Conservation (phyloP, 2,329 filamentous ascomycete species). For the Fusarium equiseti region DNA sequence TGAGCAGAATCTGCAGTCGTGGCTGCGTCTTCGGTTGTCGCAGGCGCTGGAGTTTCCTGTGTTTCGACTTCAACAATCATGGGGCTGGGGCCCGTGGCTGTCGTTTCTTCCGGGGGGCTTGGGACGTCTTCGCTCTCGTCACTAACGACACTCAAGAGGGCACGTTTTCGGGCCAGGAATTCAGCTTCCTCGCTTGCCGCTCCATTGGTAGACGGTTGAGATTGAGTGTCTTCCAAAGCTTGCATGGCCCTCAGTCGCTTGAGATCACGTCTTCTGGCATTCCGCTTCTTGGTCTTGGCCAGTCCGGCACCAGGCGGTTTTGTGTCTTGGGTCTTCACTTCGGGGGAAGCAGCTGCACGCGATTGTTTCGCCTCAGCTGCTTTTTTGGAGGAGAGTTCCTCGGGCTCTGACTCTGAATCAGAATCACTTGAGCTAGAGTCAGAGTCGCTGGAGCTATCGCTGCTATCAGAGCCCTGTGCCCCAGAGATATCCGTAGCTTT, state of each 20-base stretch:
- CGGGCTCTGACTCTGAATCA: constrained; percentile 51
- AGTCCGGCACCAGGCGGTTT: constrained; percentile 55
- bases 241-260: constrained; percentile 44
- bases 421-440: constrained; percentile 44
- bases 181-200: constrained; percentile 41
- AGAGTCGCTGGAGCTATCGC: constrained; percentile 37
- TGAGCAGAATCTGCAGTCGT: constrained; percentile 20
- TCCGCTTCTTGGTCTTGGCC: constrained; percentile 63
- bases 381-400: constrained; percentile 54
- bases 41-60: constrained; percentile 4
- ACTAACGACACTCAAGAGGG: constrained; percentile 52
- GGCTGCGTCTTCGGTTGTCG: constrained; percentile 4
- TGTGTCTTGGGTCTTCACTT: constrained; percentile 4
- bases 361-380: constrained; percentile 10
- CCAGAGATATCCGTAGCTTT: constrained; percentile 17
- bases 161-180: constrained; percentile 56
- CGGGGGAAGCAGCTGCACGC: background rate
- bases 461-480: constrained; percentile 26
- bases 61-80: constrained; percentile 10
- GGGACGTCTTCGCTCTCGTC: constrained; percentile 25
- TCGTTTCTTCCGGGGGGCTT: constrained; percentile 3
- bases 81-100: background rate
- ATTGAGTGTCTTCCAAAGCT: constrained; percentile 27
- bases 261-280: constrained; percentile 60
- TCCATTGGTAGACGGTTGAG: constrained; percentile 30